Base-by-base conservation (phyloP, 495 filamentous ascomycete genomes). In the Lepraria neglecta region DNA sequence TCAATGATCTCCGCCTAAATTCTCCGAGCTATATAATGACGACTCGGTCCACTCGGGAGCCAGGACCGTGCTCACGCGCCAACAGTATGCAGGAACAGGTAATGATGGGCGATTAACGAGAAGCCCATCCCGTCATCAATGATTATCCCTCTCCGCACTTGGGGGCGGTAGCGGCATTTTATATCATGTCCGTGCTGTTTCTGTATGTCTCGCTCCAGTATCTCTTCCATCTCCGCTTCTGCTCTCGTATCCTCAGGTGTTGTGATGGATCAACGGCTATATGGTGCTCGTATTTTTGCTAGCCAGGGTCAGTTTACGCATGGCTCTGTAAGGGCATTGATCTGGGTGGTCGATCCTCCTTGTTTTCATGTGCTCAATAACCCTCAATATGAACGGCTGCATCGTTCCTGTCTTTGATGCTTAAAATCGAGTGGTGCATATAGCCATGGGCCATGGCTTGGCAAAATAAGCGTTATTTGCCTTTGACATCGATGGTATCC, bases 381-480 rank as follows among this genome's bases (percentile, higher is more conserved):
- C 7, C 35, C 35, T 38, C 35, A 38, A 38, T 19, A 54, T 35
- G 51, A 54, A 17, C n/a, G 12, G 10, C 51, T 38, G 6, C 51
- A 30, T 27, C 11, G 19, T 7, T 38, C 3, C 17, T 33, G 7
- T 54, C 30, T 38, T 21, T 4, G 31, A 10, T 54, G 30, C 10
- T n/a, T 33, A 15, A 10, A 28, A 35, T 9, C 6, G 51, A n/a
- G 51, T 54, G 30, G 51, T 54, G 51, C 30, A 31, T 54, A 9
- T 68, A 51, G 48, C 27, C n/a, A 33, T 21, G 38, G n/a, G 24
- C 31, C 35, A 31, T 33, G 17, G 82, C 82, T 84, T 80, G 84
- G 81, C 83, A 85, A 74, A 80, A 85, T 70, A 75, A 71, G 70
- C 84, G 82, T 61, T 80, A 82, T 65, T 82, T 82, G 61, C 76